Base-by-base conservation (phyloP, 306 rosid species). In the Arachis hypogaea region DNA sequence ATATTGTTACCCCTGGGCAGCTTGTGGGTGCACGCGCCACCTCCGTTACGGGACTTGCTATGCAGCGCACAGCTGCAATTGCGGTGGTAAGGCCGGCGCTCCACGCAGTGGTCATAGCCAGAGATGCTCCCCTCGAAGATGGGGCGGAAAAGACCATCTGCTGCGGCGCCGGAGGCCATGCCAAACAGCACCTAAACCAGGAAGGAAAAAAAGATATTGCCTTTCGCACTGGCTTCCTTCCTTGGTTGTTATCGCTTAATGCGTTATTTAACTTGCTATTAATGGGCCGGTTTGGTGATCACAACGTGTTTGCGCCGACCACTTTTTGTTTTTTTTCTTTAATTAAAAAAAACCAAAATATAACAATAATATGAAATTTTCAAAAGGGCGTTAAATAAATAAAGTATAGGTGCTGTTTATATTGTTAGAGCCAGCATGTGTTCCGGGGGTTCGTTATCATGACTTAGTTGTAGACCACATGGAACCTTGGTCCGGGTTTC, bases 51-150 rank as follows among this genome's bases (percentile, higher is more conserved):
- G 8, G 87, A 72, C 63, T 61, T 77, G 55, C 50, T 58, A 7
- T 81, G 88, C 1, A 84, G 78, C 0, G 78, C 83, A 6, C 88
- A 84, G 0, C 83, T 56, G 8, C 88, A 84, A 12, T 84, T 84
- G 0, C 73, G 56, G 63, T 84, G 97, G 75, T 89, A 89, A 0
- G 97, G 97, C 66, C 91, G 85, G 51, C 94, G 88, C 29, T 89
- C 88, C 5, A 87, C 76, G 33, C 59, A 61, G 71, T 82, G 45
- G 69, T 86, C 83, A 49, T 63, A 59, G 5, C 83, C 78, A 29
- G 92, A 67, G 12, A 86, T 73, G 65, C 88, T 75, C 0, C 87
- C 92, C 22, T 85, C 97, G 40, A 66, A 86, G 45, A 89, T 46
- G 0, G 85, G 72, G 28, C 85, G 77, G 71, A 85, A 71, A 7